Percentiles rank a stretch among this genome's conserved stretches.
Evolutionary conservation across 306 rosid species (phyloP).

Genomic region (Cicer arietinum): DNA sequence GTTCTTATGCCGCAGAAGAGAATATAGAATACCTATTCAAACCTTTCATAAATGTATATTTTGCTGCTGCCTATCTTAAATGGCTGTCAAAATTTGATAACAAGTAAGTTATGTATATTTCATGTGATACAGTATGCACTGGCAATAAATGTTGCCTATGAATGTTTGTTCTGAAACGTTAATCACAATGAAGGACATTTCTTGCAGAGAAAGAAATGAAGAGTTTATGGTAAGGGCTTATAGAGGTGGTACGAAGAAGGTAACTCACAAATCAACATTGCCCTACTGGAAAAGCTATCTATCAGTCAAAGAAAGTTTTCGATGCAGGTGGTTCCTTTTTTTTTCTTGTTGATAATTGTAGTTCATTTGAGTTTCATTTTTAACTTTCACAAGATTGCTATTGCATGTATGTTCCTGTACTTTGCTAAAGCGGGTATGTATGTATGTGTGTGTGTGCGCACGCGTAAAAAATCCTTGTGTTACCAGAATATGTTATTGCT

Average conservation of each 20-base stretch:
- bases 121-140: not conserved
- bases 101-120: slow-evolving; percentile 57
- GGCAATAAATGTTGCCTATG: not conserved
- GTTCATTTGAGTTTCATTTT: slow-evolving; percentile 10
- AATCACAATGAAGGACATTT: slow-evolving; percentile 22
- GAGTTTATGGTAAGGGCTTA: slow-evolving; percentile 86
- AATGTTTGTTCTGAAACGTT: slow-evolving; percentile 32
- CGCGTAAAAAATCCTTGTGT: no score
- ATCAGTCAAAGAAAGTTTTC: slow-evolving; percentile 71
- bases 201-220: slow-evolving; percentile 81
- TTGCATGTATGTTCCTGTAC: not conserved
- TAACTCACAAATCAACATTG: slow-evolving; percentile 80
- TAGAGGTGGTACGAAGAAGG: slow-evolving; percentile 84
- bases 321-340: slow-evolving; percentile 61
- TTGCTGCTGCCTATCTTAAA: slow-evolving; percentile 83
- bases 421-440: not conserved
- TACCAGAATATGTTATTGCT: slow-evolving; percentile 28
- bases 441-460: no score
- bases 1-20: slow-evolving; percentile 51
- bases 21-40: slow-evolving; percentile 54
- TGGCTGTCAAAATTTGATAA: slow-evolving; percentile 70
- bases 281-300: slow-evolving; percentile 77
- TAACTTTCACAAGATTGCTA: not conserved
- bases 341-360: slow-evolving; percentile 29
- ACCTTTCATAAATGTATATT: slow-evolving; percentile 72